Base-by-base conservation (phyloP, 179 eudicot species). In the Vitellaria paradoxa region DNA sequence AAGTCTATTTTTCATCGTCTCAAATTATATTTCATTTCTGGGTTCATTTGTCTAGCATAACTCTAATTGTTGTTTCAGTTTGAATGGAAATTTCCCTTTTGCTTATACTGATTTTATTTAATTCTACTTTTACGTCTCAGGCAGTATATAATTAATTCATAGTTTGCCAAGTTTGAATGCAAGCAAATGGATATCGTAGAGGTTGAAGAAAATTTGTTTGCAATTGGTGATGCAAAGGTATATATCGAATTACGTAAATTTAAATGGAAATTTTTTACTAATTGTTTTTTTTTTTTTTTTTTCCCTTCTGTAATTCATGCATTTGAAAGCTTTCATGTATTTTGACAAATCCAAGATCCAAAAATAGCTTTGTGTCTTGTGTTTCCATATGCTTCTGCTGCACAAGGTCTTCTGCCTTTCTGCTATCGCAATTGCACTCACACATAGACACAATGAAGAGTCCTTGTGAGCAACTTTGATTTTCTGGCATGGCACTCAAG, bases 191-290 rank as follows among this genome's bases (percentile, higher is more conserved):
- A 93, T 66, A 66, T 72, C 68, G 75, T 86, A 20, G 99, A 91
- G 84, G 79, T 89, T 69, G 98, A 96, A 80, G 98, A 96, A 75
- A 90, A 69, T 73, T 80, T 93, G 61, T 82, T 87, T 53, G 88
- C 93, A 9, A 82, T 93, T 60, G 93, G 96, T 60, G 96, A 93
- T 84, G 89, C 99, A 73, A 96, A 96, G 99, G 99, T 96, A 86
- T 30, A 57, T 17, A 30, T 20, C 23, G 10, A 55, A 55, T 14
- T n/a, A 64, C 49, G 7, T 15, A 7, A 71, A 53, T 8, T 15
- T 62, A 71, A 52, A 71, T 53, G 40, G 47, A 53, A 1, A 53
- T 71, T 24, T 71, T 46, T 53, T 13, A 46, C 9, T 24, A 30
- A 0, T 10, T 68, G 47, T 23, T 47, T 2, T 68, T 66, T 14